Evolutionary conservation across 768 basidiomycete genomes (phyloP), one percentile per base, ranked within the genome.

Genomic region (Tremella mesenterica): DNA sequence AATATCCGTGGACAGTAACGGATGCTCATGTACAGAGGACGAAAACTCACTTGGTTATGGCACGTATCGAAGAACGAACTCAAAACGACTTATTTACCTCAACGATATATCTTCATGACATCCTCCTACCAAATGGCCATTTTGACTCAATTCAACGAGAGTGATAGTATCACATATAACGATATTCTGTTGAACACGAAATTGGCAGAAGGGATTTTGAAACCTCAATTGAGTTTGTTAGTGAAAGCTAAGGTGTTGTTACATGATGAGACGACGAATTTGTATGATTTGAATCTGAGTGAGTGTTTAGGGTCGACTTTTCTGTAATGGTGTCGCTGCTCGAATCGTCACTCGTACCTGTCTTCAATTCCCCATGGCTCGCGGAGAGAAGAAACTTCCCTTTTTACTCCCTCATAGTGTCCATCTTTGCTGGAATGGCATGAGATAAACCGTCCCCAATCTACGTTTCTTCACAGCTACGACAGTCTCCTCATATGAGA

Each of bases 11-110:
- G 27, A 25, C 29, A 27, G 18, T 5, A 31, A 3, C 27, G 59
- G 21, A 33, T 50, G 14, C 33, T n/a, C n/a, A n/a, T n/a, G n/a
- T 3, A 23, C 38, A 72, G 70, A 2, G 93, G 91, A 13, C 85
- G 93, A 56, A 93, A 93, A 70, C 80, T 99, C 38, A 92, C 88
- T 0, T 99, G 93, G 93, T 76, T 97, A 9, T 99, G 95, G 95
- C 93, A 96, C 67, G 88, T 92, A 72, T 90, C 85, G 51, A 93
- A 93, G 77, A 92, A 92, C 75, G 95, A 99, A 71, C 80, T 99
- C 5, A 82, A 85, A 52, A 92, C 92, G 59, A 91, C 86, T 68
- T 90, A 95, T 74, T 79, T 88, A 50, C 85, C 84, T 67, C 89
- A 91, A 74, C 95, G 91, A 74, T 96, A 96, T 76, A 90, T 93